These are phyloP conservation scores for Amphichorda felina DNA, from an alignment of 2,329 filamentous ascomycete species.

Conservation along the genomic window DNA sequence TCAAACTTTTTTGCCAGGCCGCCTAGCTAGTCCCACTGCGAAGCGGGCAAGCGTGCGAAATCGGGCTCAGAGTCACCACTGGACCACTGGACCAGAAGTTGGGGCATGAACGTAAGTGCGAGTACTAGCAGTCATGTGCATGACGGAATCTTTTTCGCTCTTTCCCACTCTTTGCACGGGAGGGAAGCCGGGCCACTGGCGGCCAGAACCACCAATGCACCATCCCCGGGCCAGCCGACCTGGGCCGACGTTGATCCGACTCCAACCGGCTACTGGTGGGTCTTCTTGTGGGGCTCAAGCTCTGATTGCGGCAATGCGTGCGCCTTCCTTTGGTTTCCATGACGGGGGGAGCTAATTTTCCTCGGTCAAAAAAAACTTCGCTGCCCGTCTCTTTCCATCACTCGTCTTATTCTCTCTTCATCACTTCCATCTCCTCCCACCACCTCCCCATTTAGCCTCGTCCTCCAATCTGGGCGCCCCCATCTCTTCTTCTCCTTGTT, in stretches of 20 bases:
- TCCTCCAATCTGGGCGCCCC: conserved; percentile 20
- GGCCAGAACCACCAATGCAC: too few relatives aligned
- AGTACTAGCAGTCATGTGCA: too few relatives aligned
- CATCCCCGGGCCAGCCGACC: neutral
- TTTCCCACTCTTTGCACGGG: too few relatives aligned
- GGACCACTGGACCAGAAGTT: too few relatives aligned
- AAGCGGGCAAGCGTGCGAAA: too few relatives aligned
- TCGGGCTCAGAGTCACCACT: too few relatives aligned
- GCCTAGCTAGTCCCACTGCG: too few relatives aligned
- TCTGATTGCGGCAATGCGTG: conserved; percentile 15
- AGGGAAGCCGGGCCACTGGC: too few relatives aligned
- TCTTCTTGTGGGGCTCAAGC: conserved; percentile 5
- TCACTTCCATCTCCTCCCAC: conserved; percentile 4
- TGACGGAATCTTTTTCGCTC: too few relatives aligned
- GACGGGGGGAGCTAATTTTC: conserved; percentile 19
- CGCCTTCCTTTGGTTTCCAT: conserved; percentile 28
- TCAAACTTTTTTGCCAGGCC: too few relatives aligned
- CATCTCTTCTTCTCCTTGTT: conserved; percentile 20
- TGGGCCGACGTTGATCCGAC: conserved; percentile 18
- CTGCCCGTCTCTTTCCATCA: conserved; percentile 11
- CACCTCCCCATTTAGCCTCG: neutral
- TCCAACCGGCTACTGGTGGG: conserved; percentile 10
- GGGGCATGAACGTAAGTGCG: too few relatives aligned
- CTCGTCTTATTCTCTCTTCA: conserved; percentile 10
- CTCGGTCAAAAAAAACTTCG: conserved; percentile 24